phyloP scores from a whole-genome alignment of 257 asterid genomes.

The Oldenlandia corymbosa region DNA sequence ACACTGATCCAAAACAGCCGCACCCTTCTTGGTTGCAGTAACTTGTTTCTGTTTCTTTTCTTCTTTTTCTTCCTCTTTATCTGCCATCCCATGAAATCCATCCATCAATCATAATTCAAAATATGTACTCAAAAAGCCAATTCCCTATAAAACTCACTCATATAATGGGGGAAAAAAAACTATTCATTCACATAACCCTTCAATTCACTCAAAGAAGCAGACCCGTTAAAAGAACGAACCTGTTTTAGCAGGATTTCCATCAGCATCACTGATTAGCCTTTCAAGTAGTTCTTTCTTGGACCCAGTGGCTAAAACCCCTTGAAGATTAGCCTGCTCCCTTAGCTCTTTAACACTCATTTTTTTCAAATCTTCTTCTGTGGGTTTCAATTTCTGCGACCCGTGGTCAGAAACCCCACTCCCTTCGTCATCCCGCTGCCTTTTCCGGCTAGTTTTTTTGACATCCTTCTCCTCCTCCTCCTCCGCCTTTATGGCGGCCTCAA shows the following conservation, averaged over 20 bases:
- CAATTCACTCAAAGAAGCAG: no score
- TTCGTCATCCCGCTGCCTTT: constrained; percentile 47
- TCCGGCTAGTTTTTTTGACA: constrained; percentile 25
- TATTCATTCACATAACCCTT: no score
- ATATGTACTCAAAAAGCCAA: neutral
- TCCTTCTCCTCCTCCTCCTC: constrained; percentile 35
- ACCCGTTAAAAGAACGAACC: constrained; percentile 28
- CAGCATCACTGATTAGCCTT: constrained; percentile 50
- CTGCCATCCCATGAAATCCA: neutral
- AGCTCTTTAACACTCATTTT: constrained; percentile 61
- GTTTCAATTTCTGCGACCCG: constrained; percentile 38
- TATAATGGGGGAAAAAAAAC: neutral
- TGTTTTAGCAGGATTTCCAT: constrained; percentile 16
- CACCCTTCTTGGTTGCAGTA: constrained; percentile 70
- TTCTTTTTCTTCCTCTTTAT: constrained; percentile 16
- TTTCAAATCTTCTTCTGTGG: constrained; percentile 40
- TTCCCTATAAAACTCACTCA: neutral
- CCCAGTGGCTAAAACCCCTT: constrained; percentile 52
- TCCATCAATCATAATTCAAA: no score
- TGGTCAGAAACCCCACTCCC: constrained; percentile 29
- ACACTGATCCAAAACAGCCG: constrained; percentile 71
- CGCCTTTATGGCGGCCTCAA: constrained; percentile 43
- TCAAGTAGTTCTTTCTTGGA: constrained; percentile 66
- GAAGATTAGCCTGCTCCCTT: constrained; percentile 51
- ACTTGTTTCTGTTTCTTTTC: constrained; percentile 41